A percentile compares a stretch with the other conserved stretches of the same genome.
phyloP scores from a whole-genome alignment of 2,329 filamentous ascomycete species.

The Botrytis galanthina region DNA sequence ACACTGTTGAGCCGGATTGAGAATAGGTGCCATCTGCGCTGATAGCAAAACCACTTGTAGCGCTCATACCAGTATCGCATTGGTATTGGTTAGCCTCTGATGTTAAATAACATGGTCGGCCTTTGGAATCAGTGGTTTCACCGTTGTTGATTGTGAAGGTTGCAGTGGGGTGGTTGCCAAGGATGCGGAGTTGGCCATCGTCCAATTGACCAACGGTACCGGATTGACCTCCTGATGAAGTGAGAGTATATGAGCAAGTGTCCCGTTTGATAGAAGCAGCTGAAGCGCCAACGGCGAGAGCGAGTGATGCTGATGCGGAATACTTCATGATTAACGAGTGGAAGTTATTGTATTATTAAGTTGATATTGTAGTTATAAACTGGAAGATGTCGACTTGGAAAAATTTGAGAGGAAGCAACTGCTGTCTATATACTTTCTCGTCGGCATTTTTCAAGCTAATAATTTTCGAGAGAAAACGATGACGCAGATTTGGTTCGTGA shows the following conservation, averaged over 20 bases:
- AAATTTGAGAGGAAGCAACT: background rate
- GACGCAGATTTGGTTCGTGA: background rate
- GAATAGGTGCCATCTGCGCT: constrained; percentile 49
- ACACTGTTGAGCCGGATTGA: constrained; percentile 49
- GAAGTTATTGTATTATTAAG: background rate
- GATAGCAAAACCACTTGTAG: constrained; percentile 56
- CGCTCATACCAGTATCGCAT: constrained; percentile 51
- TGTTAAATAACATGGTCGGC: constrained; percentile 55
- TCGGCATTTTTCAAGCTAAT: background rate
- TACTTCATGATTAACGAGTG: constrained; percentile 15
- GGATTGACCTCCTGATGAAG: constrained; percentile 47
- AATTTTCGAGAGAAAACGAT: background rate
- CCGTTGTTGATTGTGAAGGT: constrained; percentile 56
- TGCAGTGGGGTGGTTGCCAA: constrained; percentile 47
- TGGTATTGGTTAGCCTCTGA: constrained; percentile 29
- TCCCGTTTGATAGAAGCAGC: background rate
- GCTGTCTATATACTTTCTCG: constrained; percentile 6
- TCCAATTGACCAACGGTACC: constrained; percentile 58
- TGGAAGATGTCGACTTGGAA: background rate
- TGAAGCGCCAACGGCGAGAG: background rate
- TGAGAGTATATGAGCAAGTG: constrained; percentile 52
- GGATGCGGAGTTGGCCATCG: constrained; percentile 62
- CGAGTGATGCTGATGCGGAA: constrained; percentile 2
- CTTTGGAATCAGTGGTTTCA: constrained; percentile 53
- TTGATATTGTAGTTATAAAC: background rate